These are phyloP conservation scores for Histomonas meleagridis DNA, from an alignment of 208 protist species.

Conservation along the genomic window DNA sequence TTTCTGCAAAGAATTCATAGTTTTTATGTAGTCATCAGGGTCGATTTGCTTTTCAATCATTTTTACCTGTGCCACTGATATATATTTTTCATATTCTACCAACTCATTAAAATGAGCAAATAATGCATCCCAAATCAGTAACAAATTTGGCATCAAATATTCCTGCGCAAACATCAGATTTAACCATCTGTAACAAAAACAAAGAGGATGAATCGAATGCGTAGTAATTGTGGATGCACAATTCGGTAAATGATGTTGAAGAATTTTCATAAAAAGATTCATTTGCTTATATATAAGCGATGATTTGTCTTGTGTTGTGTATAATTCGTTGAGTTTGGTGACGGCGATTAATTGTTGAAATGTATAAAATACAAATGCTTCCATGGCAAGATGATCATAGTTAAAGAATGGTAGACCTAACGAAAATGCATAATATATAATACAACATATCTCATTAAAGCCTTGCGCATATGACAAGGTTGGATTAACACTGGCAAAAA, in stretches of 20 bases:
- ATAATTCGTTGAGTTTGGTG: neutral
- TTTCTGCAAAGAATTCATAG: neutral
- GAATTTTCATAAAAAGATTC: neutral
- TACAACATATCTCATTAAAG: neutral
- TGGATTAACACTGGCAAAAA: neutral
- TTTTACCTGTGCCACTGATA: neutral
- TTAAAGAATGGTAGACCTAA: neutral
- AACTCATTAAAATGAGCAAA: constrained; percentile 18
- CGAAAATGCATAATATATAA: neutral
- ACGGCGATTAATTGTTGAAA: neutral
- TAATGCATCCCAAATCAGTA: constrained; percentile 11
- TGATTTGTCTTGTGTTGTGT: neutral
- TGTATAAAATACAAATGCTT: neutral
- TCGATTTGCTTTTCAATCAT: neutral
- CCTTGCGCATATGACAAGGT: neutral
- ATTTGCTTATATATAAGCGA: neutral
- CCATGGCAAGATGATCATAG: neutral
- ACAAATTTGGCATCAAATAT: neutral
- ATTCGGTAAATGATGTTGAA: neutral
- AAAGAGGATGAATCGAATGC: neutral
- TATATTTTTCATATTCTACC: neutral
- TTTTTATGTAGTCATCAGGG: neutral
- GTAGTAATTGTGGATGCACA: neutral
- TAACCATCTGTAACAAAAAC: neutral
- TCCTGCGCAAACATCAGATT: neutral